Evolutionary conservation across 257 asterid genomes (phyloP), one percentile per base, ranked within the genome.

Genomic region (Gardenia jasminoides): DNA sequence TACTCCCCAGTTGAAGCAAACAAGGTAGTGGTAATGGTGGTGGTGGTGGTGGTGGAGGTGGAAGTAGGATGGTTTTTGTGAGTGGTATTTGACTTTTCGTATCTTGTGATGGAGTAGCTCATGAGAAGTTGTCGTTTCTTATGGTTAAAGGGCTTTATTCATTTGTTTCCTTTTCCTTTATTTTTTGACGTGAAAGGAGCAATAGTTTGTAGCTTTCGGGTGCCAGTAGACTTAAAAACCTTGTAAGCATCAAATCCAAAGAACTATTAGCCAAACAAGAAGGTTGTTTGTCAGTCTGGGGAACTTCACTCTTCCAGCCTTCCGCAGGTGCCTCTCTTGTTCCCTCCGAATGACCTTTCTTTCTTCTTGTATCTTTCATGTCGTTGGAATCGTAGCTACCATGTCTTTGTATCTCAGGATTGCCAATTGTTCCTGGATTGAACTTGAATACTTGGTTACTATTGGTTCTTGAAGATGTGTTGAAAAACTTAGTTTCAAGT

Each of bases 201-300:
- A 78, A 44, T 33, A 58, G 77, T 78, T 31, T 54, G 78, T 77
- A 66, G 66, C 44, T 82, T 80, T 82, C 79, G 30, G 65, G 65
- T 56, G 67, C 26, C 28, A 58, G 39, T 16, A 72, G 79, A 69
- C 76, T 58, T 50, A 67, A 39, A 81, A 77, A 70, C 59, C 47
- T 80, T 24, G 28, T 77, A 70, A 50, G 64, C 80, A 76, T 72
- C 82, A 77, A 71, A 84, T 46, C 68, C 48, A 81, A 84, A 85
- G 74, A 69, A 77, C 83, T 70, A 36, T 36, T 33, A 69, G 20
- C 22, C 31, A 61, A 31, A 61, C 41, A 36, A 36, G 67, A 59
- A 30, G 33, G 26, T 50, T 79, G 26, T 67, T 76, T 67, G 59
- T 75, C 79, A 76, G 61, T 68, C 48, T 79, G 50, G 48, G 16